phyloP scores from a whole-genome alignment of 148 eudicot genomes.

The Rhododendron molle region DNA sequence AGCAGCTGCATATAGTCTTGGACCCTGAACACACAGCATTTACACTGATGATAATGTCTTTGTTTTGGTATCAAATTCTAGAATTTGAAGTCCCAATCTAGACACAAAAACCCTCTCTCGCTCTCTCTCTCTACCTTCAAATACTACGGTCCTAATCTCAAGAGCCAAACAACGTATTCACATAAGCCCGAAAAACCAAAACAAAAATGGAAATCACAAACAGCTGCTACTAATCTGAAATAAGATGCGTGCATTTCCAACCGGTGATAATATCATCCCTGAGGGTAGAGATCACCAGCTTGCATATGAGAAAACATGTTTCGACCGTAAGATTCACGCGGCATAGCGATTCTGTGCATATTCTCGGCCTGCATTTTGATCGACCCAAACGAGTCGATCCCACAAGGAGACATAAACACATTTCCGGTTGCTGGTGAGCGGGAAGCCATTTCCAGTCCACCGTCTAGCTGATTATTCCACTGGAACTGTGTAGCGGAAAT shows the following conservation, averaged over 20 bases:
- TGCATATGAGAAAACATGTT: slow-evolving; percentile 60
- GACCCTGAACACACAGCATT: neutral
- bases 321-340: slow-evolving; percentile 32
- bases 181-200: slow-evolving; percentile 17
- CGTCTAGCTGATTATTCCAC: slow-evolving; percentile 55
- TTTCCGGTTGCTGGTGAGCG: slow-evolving; percentile 31
- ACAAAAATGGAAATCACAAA: slow-evolving; percentile 9
- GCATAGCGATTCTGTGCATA: slow-evolving; percentile 28
- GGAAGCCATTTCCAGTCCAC: slow-evolving; percentile 34
- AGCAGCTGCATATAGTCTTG: neutral
- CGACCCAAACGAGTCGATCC: slow-evolving; percentile 34
- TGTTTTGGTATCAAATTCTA: neutral
- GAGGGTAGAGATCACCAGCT: slow-evolving; percentile 50
- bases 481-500: slow-evolving; percentile 36
- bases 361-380: slow-evolving; percentile 43
- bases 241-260: neutral
- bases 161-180: slow-evolving; percentile 33
- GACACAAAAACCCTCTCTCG: slow-evolving; percentile 6
- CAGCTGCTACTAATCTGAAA: slow-evolving; percentile 3
- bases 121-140: neutral
- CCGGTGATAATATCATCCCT: slow-evolving; percentile 37
- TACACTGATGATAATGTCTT: neutral
- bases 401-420: slow-evolving; percentile 39
- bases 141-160: neutral
- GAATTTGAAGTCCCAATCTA: slow-evolving; percentile 4